Conservation (phyloP, 805 yeast species). For the Saccharomyces kudriavzevii region DNA sequence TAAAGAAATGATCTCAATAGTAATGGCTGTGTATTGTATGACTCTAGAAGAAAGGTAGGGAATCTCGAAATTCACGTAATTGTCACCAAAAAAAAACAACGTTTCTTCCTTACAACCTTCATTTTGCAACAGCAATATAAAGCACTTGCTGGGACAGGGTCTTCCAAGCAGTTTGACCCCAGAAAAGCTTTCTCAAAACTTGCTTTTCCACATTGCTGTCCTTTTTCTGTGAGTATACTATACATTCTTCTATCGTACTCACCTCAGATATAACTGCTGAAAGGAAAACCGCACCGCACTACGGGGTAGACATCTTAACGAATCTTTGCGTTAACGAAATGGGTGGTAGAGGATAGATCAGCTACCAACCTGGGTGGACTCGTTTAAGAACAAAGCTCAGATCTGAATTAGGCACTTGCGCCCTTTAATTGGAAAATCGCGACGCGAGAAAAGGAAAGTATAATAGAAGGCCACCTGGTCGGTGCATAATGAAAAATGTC, state of each 20-base stretch:
- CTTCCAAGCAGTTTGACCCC: too few relatives aligned
- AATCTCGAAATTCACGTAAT: background rate
- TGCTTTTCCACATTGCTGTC: too few relatives aligned
- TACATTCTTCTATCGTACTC: background rate
- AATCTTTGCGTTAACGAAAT: background rate
- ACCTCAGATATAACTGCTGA: background rate
- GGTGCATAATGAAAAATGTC: background rate
- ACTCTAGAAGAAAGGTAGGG: background rate
- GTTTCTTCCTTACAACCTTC: too few relatives aligned
- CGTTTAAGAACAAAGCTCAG: background rate
- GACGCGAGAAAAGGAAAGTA: background rate
- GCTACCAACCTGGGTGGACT: background rate
- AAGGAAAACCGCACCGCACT: background rate
- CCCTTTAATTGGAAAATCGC: background rate
- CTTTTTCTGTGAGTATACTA: background rate
- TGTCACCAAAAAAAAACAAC: too few relatives aligned
- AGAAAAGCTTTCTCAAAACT: too few relatives aligned
- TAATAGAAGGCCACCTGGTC: background rate
- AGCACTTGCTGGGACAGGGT: background rate
- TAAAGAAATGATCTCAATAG: background rate
- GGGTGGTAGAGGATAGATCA: background rate
- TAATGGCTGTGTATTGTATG: too few relatives aligned
- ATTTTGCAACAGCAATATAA: background rate
- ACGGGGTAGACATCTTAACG: background rate
- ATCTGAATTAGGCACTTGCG: background rate